These are phyloP conservation scores for Calonectria multiphialidica DNA, from an alignment of 2,329 filamentous ascomycete genomes.

Conservation along the genomic window DNA sequence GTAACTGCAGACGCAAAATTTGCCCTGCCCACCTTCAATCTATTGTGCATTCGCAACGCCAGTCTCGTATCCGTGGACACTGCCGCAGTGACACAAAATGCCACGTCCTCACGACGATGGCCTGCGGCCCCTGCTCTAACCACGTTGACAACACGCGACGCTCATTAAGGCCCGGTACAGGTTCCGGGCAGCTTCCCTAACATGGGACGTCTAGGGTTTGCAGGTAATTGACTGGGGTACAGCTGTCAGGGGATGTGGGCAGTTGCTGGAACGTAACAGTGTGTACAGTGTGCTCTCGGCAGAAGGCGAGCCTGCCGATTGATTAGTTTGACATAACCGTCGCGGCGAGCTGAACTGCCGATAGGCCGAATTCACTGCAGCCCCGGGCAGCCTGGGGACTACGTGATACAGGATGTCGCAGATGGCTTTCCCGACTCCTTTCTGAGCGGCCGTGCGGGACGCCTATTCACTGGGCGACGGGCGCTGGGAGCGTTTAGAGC, in stretches of 20 bases:
- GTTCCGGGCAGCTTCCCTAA: constrained; percentile 8
- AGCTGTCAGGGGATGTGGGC: not conserved
- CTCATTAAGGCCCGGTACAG: constrained; percentile 21
- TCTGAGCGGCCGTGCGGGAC: not conserved
- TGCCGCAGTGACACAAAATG: constrained; percentile 30
- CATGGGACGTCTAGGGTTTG: constrained; percentile 17
- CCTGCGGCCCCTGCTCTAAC: constrained; percentile 12
- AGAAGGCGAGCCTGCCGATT: not conserved
- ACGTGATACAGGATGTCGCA: not conserved
- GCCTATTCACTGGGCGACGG: not conserved
- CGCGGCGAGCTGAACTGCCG: not conserved
- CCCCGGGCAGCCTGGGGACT: not conserved
- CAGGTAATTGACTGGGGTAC: constrained; percentile 8
- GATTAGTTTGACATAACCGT: not conserved
- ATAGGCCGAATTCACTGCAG: not conserved
- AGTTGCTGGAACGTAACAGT: constrained; percentile 1
- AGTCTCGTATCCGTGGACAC: constrained; percentile 38
- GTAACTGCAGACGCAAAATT: constrained; percentile 13
- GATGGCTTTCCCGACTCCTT: not conserved
- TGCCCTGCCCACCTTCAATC: constrained; percentile 22
- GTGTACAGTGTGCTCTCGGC: constrained; percentile 10
- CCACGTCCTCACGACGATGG: constrained; percentile 28
- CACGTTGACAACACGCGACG: constrained; percentile 20
- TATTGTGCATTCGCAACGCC: constrained; percentile 27
- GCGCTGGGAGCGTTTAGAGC: not conserved